Evolutionary conservation across 768 basidiomycete genomes (phyloP), one percentile per base, ranked within the genome.

Genomic region (Mycena chlorophos): DNA sequence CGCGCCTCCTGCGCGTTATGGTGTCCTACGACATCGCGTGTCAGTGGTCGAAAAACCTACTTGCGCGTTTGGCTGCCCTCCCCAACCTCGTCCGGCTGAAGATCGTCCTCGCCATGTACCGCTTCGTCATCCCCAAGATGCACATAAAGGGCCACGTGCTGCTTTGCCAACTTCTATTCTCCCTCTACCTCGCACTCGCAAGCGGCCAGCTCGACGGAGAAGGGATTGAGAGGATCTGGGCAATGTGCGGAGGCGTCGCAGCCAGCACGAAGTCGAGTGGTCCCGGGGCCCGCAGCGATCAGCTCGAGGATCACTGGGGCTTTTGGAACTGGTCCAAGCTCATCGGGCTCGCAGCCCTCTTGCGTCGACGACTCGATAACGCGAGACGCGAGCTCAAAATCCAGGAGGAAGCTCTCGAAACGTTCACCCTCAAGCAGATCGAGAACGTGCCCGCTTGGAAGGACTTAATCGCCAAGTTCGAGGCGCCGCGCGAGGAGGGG

Each of bases 201-300:
- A 62, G 66, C n/a, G 73, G 65, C 0, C 54, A 66, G 22, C 71
- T 67, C 0, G 71, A 74, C 56, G 72, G 73, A 0, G 73, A 75
- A 49, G 69, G 63, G 1, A 56, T 65, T n/a, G 73, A 75, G 58
- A 50, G 66, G 1, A 60, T 57, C 0, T 75, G 71, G 71, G 53
- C 69, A 0, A 30, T 57, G 14, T 57, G 65, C 5, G 70, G 72
- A 46, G 57, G 57, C 0, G 16, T 65, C 0, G 62, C 71, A 13
- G 29, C 51, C 10, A 70, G 69, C 46, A 73, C 70, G 2, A 57
- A 60, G 37, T 71, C 69, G 57, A 75, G 73, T 71, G 71, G 70
- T 13, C 67, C 68, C 8, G 70, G 68, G 3, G 63, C 63, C 2
- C 62, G 67, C 1, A 50, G 55, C 0, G 69, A 71, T 28, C 57